A percentile compares a stretch with the other conserved stretches of the same genome.
Conservation (phyloP, 2,329 filamentous ascomycete species). For the Berkeleyomyces rouxiae region DNA sequence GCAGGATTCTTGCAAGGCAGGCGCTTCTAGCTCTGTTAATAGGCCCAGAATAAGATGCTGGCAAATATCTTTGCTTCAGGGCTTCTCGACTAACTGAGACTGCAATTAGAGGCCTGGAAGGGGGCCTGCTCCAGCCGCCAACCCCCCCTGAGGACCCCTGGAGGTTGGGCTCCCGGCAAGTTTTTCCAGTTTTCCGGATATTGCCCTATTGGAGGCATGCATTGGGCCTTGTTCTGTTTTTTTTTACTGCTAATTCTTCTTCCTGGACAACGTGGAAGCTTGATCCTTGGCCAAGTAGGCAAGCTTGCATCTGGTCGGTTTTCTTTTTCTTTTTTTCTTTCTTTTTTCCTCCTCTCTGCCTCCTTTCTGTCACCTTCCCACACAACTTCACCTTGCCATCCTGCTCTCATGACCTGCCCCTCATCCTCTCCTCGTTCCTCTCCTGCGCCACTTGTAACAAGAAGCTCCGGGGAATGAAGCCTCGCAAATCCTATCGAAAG, state of each 20-base stretch:
- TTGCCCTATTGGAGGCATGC: neutral
- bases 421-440: neutral
- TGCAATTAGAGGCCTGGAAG: conserved; percentile 1
- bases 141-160: neutral
- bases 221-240: neutral
- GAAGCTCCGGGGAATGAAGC: neutral
- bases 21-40: no score
- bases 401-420: neutral
- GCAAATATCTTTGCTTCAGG: neutral
- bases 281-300: neutral
- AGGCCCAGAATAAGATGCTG: neutral
- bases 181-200: conserved; percentile 1
- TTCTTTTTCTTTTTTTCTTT: neutral
- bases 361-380: neutral
- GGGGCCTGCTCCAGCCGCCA: neutral
- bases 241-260: neutral
- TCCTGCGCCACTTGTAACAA: neutral
- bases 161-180: neutral
- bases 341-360: neutral
- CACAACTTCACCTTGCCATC: neutral
- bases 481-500: neutral
- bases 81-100: neutral
- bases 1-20: no score
- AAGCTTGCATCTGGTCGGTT: neutral
- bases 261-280: neutral